phyloP scores from a whole-genome alignment of 345 rosid species.

The Turnera subulata region DNA sequence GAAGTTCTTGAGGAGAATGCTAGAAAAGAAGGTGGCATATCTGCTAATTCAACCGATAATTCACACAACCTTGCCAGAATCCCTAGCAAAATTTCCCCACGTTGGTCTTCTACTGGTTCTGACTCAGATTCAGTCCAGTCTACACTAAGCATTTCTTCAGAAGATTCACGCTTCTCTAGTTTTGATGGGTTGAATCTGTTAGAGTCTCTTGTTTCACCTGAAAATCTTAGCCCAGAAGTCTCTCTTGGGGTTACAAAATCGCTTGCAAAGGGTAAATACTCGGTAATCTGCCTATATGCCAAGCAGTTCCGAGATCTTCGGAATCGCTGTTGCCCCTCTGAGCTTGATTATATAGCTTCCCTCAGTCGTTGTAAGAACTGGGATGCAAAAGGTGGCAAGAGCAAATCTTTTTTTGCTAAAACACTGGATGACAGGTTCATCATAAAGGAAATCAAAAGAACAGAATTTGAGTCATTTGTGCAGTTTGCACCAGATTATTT shows the following conservation, averaged over 20 bases:
- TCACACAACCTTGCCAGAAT: conserved; percentile 23
- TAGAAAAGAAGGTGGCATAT: conserved; percentile 25
- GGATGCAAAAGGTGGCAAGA: conserved; percentile 99
- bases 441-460: conserved; percentile 89
- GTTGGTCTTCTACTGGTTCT: conserved; percentile 52
- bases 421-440: conserved; percentile 85
- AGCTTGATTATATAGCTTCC: conserved; percentile 79
- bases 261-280: conserved; percentile 70
- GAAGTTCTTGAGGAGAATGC: conserved; percentile 29
- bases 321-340: conserved; percentile 61
- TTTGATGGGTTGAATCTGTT: conserved; percentile 65
- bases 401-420: conserved; percentile 81
- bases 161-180: conserved; percentile 56
- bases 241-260: conserved; percentile 57
- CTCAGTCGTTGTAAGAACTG: conserved; percentile 80
- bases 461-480: conserved; percentile 85
- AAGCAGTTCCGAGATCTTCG: conserved; percentile 78
- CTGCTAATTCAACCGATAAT: conserved; percentile 29
- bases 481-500: conserved; percentile 77
- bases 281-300: conserved; percentile 64
- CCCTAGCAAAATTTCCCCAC: conserved; percentile 40
- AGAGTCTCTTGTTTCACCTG: conserved; percentile 58
- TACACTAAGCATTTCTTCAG: conserved; percentile 37
- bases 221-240: conserved; percentile 49
- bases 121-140: conserved; percentile 47